Evolutionary conservation across 2,329 filamentous ascomycete genomes (phyloP).

Genomic region (Harringtonia aguacate): DNA sequence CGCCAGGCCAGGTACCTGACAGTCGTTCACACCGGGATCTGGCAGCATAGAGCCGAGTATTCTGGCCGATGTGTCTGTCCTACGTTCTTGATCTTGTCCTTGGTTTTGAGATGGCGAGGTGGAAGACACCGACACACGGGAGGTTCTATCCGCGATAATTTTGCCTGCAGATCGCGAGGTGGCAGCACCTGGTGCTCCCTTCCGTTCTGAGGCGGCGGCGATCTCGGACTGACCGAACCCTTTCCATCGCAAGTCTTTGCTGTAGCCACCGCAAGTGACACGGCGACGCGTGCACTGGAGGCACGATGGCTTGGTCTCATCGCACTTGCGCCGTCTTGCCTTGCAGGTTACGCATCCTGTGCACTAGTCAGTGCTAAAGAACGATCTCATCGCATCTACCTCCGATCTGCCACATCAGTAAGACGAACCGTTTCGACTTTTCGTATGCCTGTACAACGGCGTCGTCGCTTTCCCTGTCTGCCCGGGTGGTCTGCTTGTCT

Average conservation of each 20-base stretch:
- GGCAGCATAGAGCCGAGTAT: too few species aligned
- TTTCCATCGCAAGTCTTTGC: slow-evolving; percentile 3
- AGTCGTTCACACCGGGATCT: too few species aligned
- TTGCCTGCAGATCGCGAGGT: too few species aligned
- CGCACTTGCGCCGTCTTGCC: slow-evolving; percentile 4
- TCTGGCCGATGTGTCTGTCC: too few species aligned
- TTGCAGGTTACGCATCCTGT: slow-evolving; percentile 5
- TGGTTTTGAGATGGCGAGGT: too few species aligned
- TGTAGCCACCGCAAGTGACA: slow-evolving; percentile 2
- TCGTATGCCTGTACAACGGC: slow-evolving; percentile 1
- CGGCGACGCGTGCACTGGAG: background rate
- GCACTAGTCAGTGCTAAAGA: background rate
- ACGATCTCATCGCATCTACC: background rate
- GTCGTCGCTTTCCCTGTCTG: background rate
- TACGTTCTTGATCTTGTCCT: background rate
- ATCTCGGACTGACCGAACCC: background rate
- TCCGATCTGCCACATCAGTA: background rate
- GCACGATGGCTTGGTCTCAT: slow-evolving; percentile 4
- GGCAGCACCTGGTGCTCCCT: too few species aligned
- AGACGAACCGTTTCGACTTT: slow-evolving; percentile 4
- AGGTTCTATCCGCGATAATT: too few species aligned
- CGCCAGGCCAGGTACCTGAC: too few species aligned
- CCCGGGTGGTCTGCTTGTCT: too few species aligned
- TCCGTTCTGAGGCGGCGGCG: background rate
- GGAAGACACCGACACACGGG: too few species aligned